phyloP scores from a whole-genome alignment of 768 basidiomycete species.

The Trametes cubensis region DNA sequence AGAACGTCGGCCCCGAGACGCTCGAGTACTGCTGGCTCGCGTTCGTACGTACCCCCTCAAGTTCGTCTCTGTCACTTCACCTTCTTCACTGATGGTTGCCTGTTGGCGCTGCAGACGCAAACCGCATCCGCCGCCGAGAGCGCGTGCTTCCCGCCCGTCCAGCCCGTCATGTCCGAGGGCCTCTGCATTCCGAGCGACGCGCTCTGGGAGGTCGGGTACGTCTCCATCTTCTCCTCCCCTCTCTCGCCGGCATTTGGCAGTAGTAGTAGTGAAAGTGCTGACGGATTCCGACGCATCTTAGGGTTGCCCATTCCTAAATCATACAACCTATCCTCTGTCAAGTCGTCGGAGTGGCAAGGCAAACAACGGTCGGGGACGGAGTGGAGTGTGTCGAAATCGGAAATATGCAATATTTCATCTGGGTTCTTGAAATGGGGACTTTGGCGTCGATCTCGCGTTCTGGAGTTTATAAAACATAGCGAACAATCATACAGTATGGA shows the following conservation, averaged over 20 bases:
- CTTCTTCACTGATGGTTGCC: not conserved
- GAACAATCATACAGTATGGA: too few relatives aligned
- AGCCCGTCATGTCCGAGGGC: conserved; percentile 21
- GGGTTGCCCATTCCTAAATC: conserved; percentile 12
- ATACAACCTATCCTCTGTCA: too few relatives aligned
- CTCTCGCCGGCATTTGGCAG: too few relatives aligned
- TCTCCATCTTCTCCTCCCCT: not conserved
- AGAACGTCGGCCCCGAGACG: conserved; percentile 26
- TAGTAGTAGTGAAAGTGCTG: not conserved
- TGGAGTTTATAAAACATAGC: not conserved
- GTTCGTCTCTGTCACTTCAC: not conserved
- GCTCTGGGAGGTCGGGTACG: conserved; percentile 26
- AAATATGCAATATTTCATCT: too few relatives aligned
- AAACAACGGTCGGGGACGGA: too few relatives aligned
- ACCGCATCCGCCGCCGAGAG: conserved; percentile 22
- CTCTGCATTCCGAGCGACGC: conserved; percentile 19
- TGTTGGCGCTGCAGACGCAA: conserved; percentile 14
- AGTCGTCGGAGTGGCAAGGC: too few relatives aligned
- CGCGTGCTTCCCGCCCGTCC: conserved; percentile 27
- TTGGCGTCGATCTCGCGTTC: not conserved
- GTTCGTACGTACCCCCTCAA: conserved; percentile 14
- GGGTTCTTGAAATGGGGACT: not conserved
- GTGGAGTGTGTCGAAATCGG: too few relatives aligned
- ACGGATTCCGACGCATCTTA: not conserved
- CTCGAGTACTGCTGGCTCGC: conserved; percentile 29